Evolutionary conservation across 192 early-diverging fungal species (phyloP).

Genomic region (Obelidium mucronatum): DNA sequence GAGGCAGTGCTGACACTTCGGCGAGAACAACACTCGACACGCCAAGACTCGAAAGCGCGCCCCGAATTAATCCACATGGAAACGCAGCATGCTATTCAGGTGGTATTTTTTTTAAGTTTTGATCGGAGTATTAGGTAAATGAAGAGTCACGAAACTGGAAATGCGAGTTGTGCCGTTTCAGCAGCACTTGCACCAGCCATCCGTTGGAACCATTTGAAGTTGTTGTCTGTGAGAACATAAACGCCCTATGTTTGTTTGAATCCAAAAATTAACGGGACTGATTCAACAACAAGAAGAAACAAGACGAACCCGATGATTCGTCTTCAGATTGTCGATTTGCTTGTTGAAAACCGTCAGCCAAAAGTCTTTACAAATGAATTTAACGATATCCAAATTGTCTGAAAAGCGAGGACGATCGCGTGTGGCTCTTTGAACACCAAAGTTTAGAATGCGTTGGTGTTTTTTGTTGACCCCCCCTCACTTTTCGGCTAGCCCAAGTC

Average conservation of each 20-base stretch:
- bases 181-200: slow-evolving; percentile 85
- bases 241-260: slow-evolving; percentile 70
- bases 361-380: slow-evolving; percentile 98
- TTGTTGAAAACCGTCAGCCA: slow-evolving; percentile 97
- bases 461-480: slow-evolving; percentile 34
- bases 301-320: slow-evolving; percentile 86
- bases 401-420: slow-evolving; percentile 85
- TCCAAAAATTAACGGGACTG: too few relatives aligned
- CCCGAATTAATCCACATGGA: slow-evolving; percentile 96
- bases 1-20: slow-evolving; percentile 69
- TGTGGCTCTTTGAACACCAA: slow-evolving; percentile 81
- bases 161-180: slow-evolving; percentile 79
- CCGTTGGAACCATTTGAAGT: slow-evolving; percentile 92
- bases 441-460: not conserved
- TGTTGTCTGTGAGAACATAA: slow-evolving; percentile 97
- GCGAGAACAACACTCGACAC: slow-evolving; percentile 85
- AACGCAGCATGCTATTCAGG: slow-evolving; percentile 83
- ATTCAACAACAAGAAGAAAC: not conserved
- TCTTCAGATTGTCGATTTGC: slow-evolving; percentile 98
- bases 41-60: slow-evolving; percentile 91
- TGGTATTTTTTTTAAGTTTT: not conserved
- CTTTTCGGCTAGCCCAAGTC: slow-evolving; percentile 87
- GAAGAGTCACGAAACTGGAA: slow-evolving; percentile 65
- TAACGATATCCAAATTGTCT: slow-evolving; percentile 96
- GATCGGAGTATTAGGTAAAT: not conserved